A percentile compares a stretch with the other conserved stretches of the same genome.
Evolutionary conservation across 805 yeast species (phyloP).

Genomic region (Novakomyces olei): DNA sequence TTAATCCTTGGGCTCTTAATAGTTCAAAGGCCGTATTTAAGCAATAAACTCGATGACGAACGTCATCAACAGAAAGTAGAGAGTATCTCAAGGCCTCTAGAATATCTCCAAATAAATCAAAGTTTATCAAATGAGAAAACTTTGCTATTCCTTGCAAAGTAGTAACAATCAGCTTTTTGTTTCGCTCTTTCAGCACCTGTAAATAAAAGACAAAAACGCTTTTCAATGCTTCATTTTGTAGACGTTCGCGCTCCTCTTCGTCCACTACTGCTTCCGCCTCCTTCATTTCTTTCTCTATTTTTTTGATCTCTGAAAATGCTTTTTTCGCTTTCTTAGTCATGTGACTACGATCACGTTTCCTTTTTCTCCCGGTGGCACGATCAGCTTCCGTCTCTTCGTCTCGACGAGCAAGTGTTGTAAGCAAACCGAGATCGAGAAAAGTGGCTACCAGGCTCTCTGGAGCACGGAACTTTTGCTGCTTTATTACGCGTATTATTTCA

Average conservation of each 20-base stretch:
- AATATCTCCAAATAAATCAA: slow-evolving; percentile 81
- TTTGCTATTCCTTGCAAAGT: slow-evolving; percentile 76
- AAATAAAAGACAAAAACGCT: slow-evolving; percentile 49
- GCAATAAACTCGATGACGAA: slow-evolving; percentile 56
- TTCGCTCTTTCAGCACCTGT: slow-evolving; percentile 44
- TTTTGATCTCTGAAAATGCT: slow-evolving; percentile 62
- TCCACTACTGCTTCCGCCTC: slow-evolving; percentile 74
- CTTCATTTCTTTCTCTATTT: slow-evolving; percentile 72
- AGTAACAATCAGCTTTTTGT: slow-evolving; percentile 51
- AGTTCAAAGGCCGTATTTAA: slow-evolving; percentile 78
- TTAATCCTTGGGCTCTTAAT: slow-evolving; percentile 41
- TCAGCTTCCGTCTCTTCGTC: slow-evolving; percentile 7
- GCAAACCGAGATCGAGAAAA: slow-evolving; percentile 34
- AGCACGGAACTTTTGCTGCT: slow-evolving; percentile 51
- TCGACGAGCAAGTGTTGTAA: slow-evolving; percentile 16
- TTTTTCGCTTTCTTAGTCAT: slow-evolving; percentile 77
- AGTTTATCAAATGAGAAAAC: slow-evolving; percentile 79
- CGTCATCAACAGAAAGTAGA: slow-evolving; percentile 9
- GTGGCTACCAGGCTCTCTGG: slow-evolving; percentile 65
- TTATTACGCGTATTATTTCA: no score
- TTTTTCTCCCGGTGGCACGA: slow-evolving; percentile 15
- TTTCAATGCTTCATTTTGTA: slow-evolving; percentile 67
- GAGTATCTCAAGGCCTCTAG: slow-evolving; percentile 68
- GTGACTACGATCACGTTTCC: slow-evolving; percentile 77
- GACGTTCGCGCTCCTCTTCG: slow-evolving; percentile 63